These are phyloP conservation scores for Plasmodium falciparum DNA, from an alignment of 169 alveolate species.

Conservation along the genomic window DNA sequence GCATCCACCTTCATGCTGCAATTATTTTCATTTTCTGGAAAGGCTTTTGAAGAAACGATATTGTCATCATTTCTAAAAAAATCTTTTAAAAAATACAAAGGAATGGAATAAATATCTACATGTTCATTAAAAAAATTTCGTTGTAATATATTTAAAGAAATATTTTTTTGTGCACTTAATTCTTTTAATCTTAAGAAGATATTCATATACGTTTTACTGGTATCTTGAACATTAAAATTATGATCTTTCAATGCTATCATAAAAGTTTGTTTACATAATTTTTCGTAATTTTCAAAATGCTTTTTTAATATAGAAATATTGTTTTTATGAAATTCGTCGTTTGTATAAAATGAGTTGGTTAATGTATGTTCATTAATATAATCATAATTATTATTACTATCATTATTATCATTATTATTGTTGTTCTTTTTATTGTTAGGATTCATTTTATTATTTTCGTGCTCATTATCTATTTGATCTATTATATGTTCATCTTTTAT, in stretches of 20 bases:
- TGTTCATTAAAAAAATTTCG: conserved; percentile 28
- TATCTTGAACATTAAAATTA: conserved; percentile 40
- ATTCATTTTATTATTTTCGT: too few species aligned
- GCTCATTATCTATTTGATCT: too few species aligned
- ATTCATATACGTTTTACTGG: conserved; percentile 29
- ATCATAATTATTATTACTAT: neutral
- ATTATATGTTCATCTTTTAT: too few species aligned
- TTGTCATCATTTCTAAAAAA: conserved; percentile 2
- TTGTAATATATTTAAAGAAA: conserved; percentile 1
- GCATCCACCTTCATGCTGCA: too few species aligned
- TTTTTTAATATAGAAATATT: neutral
- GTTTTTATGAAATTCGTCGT: too few species aligned
- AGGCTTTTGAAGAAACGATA: neutral
- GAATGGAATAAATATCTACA: conserved; percentile 9
- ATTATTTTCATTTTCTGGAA: neutral
- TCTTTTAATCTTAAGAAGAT: conserved; percentile 27
- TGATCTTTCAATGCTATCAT: conserved; percentile 13
- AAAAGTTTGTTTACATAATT: conserved; percentile 15
- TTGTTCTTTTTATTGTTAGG: too few species aligned
- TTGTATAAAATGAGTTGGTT: neutral
- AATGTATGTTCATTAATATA: neutral
- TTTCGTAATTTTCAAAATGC: conserved; percentile 13
- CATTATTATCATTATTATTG: neutral
- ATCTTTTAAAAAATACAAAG: conserved; percentile 40
- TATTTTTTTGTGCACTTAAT: neutral